These are phyloP conservation scores for Apophysomyces variabilis DNA, from an alignment of 371 early-diverging fungal genomes.

Conservation along the genomic window DNA sequence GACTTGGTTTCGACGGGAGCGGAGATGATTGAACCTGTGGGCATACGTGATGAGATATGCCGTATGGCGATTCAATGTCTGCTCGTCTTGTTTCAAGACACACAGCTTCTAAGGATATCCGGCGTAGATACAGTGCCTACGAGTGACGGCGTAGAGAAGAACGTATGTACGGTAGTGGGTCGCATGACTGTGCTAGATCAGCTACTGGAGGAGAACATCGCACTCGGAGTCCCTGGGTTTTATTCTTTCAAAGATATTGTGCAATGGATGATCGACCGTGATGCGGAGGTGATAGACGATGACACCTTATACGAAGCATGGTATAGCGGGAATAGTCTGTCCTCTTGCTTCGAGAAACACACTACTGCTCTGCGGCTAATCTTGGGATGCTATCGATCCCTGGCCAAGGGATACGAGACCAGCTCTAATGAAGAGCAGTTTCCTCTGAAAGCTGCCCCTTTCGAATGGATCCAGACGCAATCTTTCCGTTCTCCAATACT, in stretches of 20 bases:
- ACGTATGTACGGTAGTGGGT: constrained; percentile 12
- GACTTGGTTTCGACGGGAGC: constrained; percentile 22
- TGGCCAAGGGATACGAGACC: constrained; percentile 19
- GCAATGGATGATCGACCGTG: constrained; percentile 24
- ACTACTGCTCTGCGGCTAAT: constrained; percentile 2
- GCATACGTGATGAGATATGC: constrained; percentile 8
- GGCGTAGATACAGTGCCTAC: constrained; percentile 15
- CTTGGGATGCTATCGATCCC: constrained; percentile 17
- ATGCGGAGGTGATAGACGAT: not conserved
- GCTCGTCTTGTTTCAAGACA: constrained; percentile 37
- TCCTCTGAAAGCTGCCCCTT: constrained; percentile 27
- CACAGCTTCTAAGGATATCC: constrained; percentile 29
- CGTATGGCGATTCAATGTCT: constrained; percentile 32
- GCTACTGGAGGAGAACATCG: constrained; percentile 38
- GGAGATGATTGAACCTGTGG: not conserved
- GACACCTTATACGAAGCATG: not conserved
- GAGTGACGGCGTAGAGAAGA: constrained; percentile 1
- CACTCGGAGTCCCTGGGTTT: constrained; percentile 39
- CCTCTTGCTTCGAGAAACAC: not conserved
- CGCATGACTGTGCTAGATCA: constrained; percentile 34
- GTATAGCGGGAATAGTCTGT: not conserved
- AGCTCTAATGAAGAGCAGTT: constrained; percentile 17
- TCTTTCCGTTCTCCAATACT: constrained; percentile 24
- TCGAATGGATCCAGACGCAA: constrained; percentile 30
- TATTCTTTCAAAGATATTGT: constrained; percentile 32